Percentiles rank a stretch among this genome's conserved stretches.
phyloP scores from a whole-genome alignment of 345 rosid genomes.

The Hirschfeldia incana region DNA sequence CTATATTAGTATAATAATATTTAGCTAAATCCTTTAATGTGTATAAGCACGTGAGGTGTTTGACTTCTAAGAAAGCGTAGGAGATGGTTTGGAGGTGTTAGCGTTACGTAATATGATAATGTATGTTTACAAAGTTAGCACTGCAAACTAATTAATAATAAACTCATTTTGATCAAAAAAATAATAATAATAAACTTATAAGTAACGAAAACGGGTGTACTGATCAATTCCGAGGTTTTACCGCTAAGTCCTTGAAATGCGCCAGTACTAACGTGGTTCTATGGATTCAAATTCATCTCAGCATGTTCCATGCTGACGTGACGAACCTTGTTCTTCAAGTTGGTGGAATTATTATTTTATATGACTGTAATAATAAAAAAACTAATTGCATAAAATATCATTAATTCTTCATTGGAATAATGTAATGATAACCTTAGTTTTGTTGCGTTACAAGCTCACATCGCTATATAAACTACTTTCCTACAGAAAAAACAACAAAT shows the following conservation, averaged over 20 bases:
- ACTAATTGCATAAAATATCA: background rate
- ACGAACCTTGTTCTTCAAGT: background rate
- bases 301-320: background rate
- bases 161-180: no score
- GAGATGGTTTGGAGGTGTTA: background rate
- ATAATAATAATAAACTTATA: background rate
- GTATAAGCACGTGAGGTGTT: background rate
- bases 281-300: background rate
- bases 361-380: constrained; percentile 8
- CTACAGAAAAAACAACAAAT: constrained; percentile 29
- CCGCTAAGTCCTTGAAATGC: background rate
- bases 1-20: background rate
- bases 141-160: background rate
- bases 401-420: background rate
- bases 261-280: background rate
- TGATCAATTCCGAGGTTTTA: background rate
- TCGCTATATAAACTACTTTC: background rate
- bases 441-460: background rate
- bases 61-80: background rate
- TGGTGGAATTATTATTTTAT: background rate
- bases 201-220: background rate
- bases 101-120: background rate
- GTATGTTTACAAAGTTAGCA: background rate
- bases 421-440: background rate
- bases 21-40: background rate